These are phyloP conservation scores for Apophysomyces ossiformis DNA, from an alignment of 371 early-diverging fungal species.

Conservation along the genomic window DNA sequence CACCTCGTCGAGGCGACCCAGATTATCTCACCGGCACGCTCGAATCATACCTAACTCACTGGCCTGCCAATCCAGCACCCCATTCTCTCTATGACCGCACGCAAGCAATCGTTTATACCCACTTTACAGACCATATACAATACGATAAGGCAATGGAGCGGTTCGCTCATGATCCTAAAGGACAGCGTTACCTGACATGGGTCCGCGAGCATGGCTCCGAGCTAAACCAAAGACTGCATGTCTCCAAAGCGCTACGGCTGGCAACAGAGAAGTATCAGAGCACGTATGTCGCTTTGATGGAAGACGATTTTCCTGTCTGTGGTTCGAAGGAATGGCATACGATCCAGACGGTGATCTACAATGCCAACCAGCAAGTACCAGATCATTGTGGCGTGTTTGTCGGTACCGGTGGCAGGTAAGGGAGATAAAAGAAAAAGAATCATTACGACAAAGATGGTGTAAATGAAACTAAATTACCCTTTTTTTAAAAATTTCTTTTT, in stretches of 20 bases:
- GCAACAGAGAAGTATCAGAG: conserved; percentile 40
- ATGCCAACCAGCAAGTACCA: conserved; percentile 46
- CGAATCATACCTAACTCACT: conserved; percentile 57
- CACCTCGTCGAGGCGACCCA: conserved; percentile 59
- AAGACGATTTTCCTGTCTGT: conserved; percentile 70
- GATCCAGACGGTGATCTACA: conserved; percentile 57
- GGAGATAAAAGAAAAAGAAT: background rate
- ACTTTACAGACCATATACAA: conserved; percentile 58
- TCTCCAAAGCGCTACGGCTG: conserved; percentile 55
- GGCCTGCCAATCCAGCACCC: conserved; percentile 50
- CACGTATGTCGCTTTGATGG: conserved; percentile 57
- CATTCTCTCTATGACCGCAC: conserved; percentile 55
- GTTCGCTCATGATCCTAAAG: conserved; percentile 48
- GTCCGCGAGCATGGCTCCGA: conserved; percentile 53
- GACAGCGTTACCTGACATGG: conserved; percentile 60
- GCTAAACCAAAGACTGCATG: conserved; percentile 59
- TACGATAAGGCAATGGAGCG: conserved; percentile 48
- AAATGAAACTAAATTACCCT: too few species aligned
- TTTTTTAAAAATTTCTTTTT: background rate
- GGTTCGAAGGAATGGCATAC: conserved; percentile 55
- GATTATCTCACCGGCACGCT: conserved; percentile 55
- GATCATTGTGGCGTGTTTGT: conserved; percentile 67
- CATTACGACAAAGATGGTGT: too few species aligned
- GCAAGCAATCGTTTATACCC: conserved; percentile 64
- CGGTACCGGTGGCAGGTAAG: conserved; percentile 65